Base-by-base conservation (phyloP, 2,329 filamentous ascomycete species). In the Thelonectria rubi region DNA sequence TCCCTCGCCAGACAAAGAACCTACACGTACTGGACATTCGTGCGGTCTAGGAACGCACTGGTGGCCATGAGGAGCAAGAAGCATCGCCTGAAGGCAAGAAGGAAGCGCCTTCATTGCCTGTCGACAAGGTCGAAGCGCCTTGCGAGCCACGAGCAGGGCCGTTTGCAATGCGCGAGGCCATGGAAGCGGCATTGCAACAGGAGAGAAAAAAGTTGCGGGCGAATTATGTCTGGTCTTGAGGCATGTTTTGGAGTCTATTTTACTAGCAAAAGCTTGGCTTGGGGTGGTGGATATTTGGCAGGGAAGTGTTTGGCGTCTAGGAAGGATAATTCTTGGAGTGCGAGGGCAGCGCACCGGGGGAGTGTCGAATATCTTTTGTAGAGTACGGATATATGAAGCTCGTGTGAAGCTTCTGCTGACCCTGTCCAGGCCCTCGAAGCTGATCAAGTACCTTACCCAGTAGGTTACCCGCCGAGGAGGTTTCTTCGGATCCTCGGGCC, bases 1-100 rank as follows among this genome's bases (percentile, higher is more conserved):
- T 97, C 0, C 94, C 94, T 9, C 76, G 78, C 21, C 78, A 79
- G 64, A 80, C 74, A 45, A 77, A 77, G 72, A 79, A 80, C 63
- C 69, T 80, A 51, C 75, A 80, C 68, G 59, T 76, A 55, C 66
- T 74, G 57, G 73, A 76, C 55, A 65, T 74, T 54, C 75, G 74
- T 57, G 68, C 68, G 50, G 70, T 68, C 60, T 78, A 75, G 71
- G 62, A 69, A 57, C 32, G 64, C 55, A 61, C 62, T 62, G 55
- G 62, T 64, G 66, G 58, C 55, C 65, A 58, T 51, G 54, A 42
- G 52, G 54, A 43, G 51, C 62, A 68, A 64, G 66, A 68, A 55
- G 57, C 58, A 61, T 15, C 49, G 34, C 34, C 34, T 9, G 8
- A 30, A 30, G 7, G 10, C 34, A 15, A 34, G 10, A 34, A 6